A percentile compares a stretch with the other conserved stretches of the same genome.
Evolutionary conservation across 257 asterid genomes (phyloP).

Genomic region (Rhazya stricta): DNA sequence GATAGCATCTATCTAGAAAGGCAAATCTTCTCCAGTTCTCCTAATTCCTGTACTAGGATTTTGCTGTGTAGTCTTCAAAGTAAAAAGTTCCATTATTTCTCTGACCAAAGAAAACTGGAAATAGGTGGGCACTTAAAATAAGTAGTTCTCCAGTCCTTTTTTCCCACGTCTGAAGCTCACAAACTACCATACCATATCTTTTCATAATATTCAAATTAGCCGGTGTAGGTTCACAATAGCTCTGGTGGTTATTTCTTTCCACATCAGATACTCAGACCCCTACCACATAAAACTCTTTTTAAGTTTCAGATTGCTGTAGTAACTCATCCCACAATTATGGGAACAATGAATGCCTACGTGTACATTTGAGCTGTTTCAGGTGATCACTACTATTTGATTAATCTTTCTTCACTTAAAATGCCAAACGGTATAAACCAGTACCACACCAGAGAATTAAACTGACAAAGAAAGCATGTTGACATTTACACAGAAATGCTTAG

Average conservation of each 20-base stretch:
- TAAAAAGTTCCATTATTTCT: background rate
- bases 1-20: background rate
- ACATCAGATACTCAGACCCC: background rate
- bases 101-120: background rate
- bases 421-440: background rate
- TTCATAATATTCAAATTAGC: background rate
- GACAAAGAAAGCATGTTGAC: background rate
- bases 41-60: background rate
- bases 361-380: background rate
- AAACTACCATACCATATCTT: background rate
- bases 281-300: background rate
- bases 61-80: background rate
- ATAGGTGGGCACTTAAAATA: background rate
- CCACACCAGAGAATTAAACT: background rate
- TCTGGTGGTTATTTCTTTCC: background rate
- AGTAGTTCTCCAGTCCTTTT: background rate
- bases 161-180: background rate
- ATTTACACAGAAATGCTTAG: background rate
- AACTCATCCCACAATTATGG: background rate
- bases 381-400: background rate
- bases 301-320: background rate
- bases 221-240: background rate
- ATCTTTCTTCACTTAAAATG: background rate
- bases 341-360: background rate
- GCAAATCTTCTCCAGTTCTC: background rate